Conservation (phyloP, 805 yeast species). For the Candida manassasensis region DNA sequence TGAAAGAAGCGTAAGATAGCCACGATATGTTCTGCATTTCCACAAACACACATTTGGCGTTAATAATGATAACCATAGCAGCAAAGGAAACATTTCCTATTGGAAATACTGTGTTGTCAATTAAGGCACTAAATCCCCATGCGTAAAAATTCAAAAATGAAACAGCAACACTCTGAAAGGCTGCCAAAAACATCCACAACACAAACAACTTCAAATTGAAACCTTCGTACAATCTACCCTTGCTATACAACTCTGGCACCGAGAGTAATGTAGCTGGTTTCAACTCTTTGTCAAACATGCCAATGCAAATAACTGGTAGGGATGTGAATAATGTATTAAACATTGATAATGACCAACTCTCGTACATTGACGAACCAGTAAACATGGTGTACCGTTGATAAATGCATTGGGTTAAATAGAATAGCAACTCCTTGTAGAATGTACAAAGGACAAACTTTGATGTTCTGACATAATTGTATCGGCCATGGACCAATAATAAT, state of each 20-base stretch:
- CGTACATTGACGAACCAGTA: conserved; percentile 91
- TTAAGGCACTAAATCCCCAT: conserved; percentile 66
- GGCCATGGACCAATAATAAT: conserved; percentile 85
- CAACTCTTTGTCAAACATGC: conserved; percentile 93
- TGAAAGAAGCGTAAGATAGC: conserved; percentile 59
- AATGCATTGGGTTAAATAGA: conserved; percentile 82
- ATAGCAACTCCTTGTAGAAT: conserved; percentile 88
- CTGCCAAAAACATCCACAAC: conserved; percentile 74
- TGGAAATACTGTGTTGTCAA: conserved; percentile 78
- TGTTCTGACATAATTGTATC: conserved; percentile 90
- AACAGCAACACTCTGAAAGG: conserved; percentile 64
- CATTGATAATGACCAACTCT: conserved; percentile 96
- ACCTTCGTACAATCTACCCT: conserved; percentile 68
- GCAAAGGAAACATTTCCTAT: conserved; percentile 74
- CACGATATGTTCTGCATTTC: conserved; percentile 77
- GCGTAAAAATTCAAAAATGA: conserved; percentile 61
- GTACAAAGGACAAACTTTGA: conserved; percentile 90
- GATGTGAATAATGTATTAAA: conserved; percentile 94
- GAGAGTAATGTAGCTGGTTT: conserved; percentile 84
- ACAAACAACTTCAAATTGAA: conserved; percentile 69
- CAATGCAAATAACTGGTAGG: conserved; percentile 83
- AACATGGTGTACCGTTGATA: conserved; percentile 84
- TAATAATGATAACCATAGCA: conserved; percentile 66
- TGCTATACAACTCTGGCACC: conserved; percentile 81
- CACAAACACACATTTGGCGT: conserved; percentile 70